phyloP scores from a whole-genome alignment of 1,284 basidiomycete genomes.

The Cutaneotrichosporon arboriforme region DNA sequence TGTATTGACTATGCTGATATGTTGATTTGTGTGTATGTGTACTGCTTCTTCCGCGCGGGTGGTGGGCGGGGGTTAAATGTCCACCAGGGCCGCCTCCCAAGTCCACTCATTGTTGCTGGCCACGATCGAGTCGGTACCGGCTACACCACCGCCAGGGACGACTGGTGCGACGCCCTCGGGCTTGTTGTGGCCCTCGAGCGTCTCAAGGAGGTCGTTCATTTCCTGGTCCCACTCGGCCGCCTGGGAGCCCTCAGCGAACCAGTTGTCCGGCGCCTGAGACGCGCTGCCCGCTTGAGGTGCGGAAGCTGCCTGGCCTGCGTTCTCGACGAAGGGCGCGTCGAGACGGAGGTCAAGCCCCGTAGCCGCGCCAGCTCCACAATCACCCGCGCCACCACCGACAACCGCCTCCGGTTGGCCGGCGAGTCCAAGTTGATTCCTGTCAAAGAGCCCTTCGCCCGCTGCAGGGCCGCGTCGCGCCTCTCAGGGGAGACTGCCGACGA shows the following conservation, averaged over 20 bases:
- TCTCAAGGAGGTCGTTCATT: conserved; percentile 24
- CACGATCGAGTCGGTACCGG: conserved; percentile 1
- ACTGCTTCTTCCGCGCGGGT: not conserved
- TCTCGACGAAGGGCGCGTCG: conserved; percentile 9
- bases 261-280: conserved; percentile 11
- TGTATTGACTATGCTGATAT: not conserved
- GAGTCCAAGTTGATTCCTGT: conserved; percentile 26
- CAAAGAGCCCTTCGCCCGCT: conserved; percentile 45
- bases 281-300: conserved; percentile 8
- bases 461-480: conserved; percentile 39
- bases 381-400: conserved; percentile 35
- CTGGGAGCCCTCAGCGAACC: conserved; percentile 19
- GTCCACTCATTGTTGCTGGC: conserved; percentile 17
- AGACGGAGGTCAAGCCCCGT: conserved; percentile 30
- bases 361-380: conserved; percentile 37
- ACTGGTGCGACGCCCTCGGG: conserved; percentile 10
- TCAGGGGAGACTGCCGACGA: conserved; percentile 18
- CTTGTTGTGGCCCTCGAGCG: conserved; percentile 17
- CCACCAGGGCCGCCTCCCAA: conserved; percentile 20
- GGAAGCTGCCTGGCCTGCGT: not conserved
- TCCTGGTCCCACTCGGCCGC: conserved; percentile 23
- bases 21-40: conserved; percentile 3
- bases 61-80: conserved; percentile 3
- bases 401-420: conserved; percentile 23
- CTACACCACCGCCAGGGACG: conserved; percentile 7